Evolutionary conservation across 139 green algal species (phyloP), one percentile per base, ranked within the genome.

Genomic region (Pleodorina starrii): DNA sequence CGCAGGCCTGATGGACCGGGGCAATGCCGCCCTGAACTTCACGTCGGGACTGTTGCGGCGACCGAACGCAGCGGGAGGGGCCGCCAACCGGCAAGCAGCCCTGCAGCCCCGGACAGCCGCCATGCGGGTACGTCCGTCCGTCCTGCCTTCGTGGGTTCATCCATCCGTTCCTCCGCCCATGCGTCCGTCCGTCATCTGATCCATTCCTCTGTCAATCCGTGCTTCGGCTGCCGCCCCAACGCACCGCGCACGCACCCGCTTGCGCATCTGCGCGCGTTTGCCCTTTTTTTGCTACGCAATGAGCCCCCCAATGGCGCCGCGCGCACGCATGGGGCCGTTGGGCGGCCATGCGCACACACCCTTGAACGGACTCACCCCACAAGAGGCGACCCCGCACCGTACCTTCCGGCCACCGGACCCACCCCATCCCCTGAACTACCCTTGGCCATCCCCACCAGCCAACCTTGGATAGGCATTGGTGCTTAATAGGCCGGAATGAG

Each of bases 51-150:
- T 87, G 38, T n/a, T 86, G 51, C 84, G 72, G 29, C 80, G 89
- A 1, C 91, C 91, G 25, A 94, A 94, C 72, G 82, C 80, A 1
- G 86, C 85, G 5, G 90, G 86, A n/a, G 80, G 90, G 7, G 44
- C 44, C 29, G 40, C n/a, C 35, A 85, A 89, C 76, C 43, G 89
- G 7, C 89, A 88, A 17, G 69, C 69, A 36, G 40, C 84, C 1
- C n/a, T 94, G 77, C 93, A 96, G 85, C 94, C 94, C 16, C 85
- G 85, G 29, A 32, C 38, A n/a, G 92, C 92, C 44, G 86, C 57
- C 75, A 86, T 93, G 74, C 92, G 93, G 90, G 90, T 93, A 44
- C 4, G 69, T 35, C 32, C 36, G 32, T 77, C 32, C 35, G 69
- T 50, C 36, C 17, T 77, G 2, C 69, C 29, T 48, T 50, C 19